These are phyloP conservation scores for Lycium ferocissimum DNA, from an alignment of 257 asterid genomes.

Conservation along the genomic window DNA sequence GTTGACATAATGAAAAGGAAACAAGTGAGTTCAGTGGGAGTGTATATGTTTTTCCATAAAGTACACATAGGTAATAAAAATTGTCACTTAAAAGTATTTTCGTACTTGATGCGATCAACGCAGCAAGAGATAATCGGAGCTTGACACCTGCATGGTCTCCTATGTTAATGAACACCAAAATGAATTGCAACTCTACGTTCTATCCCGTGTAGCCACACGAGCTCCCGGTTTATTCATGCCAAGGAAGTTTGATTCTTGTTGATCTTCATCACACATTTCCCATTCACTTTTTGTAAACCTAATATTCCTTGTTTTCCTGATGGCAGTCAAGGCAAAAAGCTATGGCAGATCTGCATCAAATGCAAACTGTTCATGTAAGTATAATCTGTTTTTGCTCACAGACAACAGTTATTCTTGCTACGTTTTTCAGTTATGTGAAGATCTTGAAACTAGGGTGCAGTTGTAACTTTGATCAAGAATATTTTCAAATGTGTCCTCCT, in stretches of 20 bases:
- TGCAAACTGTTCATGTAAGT: slow-evolving; percentile 89
- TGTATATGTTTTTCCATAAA: not conserved
- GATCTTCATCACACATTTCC: not conserved
- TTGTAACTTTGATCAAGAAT: not conserved
- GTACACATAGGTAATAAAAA: not conserved
- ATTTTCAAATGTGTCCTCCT: not conserved
- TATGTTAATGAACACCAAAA: not conserved
- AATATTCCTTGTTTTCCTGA: slow-evolving; percentile 26
- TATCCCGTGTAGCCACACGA: not conserved
- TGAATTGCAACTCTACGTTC: not conserved
- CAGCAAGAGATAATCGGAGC: not conserved
- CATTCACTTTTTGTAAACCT: not conserved
- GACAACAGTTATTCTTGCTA: not conserved
- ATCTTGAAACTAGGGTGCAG: slow-evolving; percentile 4
- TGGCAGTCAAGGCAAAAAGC: slow-evolving; percentile 99
- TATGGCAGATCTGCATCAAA: slow-evolving; percentile 81
- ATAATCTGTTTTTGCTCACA: slow-evolving; percentile 24
- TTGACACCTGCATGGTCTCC: not conserved
- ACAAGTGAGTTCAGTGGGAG: not conserved
- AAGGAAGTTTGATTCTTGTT: not conserved
- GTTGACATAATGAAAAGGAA: not conserved
- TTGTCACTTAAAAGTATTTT: not conserved
- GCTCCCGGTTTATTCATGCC: not conserved
- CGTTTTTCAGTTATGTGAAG: not conserved
- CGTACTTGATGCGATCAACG: not conserved